A percentile compares a stretch with the other conserved stretches of the same genome.
phyloP scores from a whole-genome alignment of 1,284 basidiomycete genomes.

The Heterobasidion occidentale region DNA sequence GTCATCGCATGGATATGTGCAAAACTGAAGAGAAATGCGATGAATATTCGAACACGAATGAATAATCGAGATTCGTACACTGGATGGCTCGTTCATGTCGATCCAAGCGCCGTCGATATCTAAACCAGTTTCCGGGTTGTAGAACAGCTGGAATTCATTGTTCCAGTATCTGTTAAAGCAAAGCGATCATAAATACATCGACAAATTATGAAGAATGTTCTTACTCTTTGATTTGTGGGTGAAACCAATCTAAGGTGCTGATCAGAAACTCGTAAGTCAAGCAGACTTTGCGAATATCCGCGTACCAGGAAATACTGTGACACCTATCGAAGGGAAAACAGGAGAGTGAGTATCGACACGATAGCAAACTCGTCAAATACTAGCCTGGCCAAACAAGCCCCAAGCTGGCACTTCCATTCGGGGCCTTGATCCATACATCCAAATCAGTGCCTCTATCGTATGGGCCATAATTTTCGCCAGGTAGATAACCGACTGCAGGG shows the following conservation, averaged over 20 bases:
- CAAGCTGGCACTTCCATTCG: constrained; percentile 51
- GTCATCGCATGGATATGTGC: constrained; percentile 46
- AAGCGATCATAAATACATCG: constrained; percentile 11
- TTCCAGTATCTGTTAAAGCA: constrained; percentile 45
- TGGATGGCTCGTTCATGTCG: constrained; percentile 68
- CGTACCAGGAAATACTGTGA: constrained; percentile 53
- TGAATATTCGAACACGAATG: neutral
- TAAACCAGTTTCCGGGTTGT: constrained; percentile 42
- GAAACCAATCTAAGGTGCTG: constrained; percentile 52
- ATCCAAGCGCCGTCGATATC: constrained; percentile 69
- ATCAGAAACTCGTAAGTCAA: neutral
- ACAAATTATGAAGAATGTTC: neutral
- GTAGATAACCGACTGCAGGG: constrained; percentile 54
- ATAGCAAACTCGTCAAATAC: constrained; percentile 20
- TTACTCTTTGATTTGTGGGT: constrained; percentile 40
- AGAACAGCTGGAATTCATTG: constrained; percentile 55
- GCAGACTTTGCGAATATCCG: neutral
- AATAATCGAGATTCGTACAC: constrained; percentile 25
- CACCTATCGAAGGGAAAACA: constrained; percentile 23
- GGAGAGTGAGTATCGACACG: neutral
- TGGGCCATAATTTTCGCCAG: constrained; percentile 40
- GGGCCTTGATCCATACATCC: constrained; percentile 57
- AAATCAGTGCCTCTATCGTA: constrained; percentile 47
- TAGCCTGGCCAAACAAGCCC: constrained; percentile 62
- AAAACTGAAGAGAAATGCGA: constrained; percentile 36